Evolutionary conservation across 2,329 filamentous ascomycete genomes (phyloP), one percentile per base, ranked within the genome.

Genomic region (Torrubiellomyces zombiae): DNA sequence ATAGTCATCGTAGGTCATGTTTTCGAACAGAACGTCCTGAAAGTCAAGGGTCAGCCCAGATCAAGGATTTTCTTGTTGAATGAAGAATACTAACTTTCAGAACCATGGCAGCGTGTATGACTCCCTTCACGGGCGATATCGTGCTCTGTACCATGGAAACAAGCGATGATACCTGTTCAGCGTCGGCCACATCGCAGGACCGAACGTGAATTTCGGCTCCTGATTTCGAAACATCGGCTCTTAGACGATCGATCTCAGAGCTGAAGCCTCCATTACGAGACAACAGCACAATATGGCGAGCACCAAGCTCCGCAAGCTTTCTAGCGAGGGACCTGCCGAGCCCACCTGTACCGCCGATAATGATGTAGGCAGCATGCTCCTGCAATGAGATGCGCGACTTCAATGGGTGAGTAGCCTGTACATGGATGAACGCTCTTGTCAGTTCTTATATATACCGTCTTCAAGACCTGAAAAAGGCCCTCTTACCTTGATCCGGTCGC

Each of bases 1-100:
- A 34, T 59, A 70, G 15, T 66, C 53, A 1, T 53, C 41, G 34
- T 51, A 53, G 1, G 50, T 51, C 63, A 69, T 67, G 24, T 61
- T 60, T 38, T 64, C 60, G 21, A 58, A 63, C 0, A 64, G 43
- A 3, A 60, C 51, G 28, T 65, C 61, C 37, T 50, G 19, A 13
- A n/a, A 23, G 7, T 0, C 9, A 7, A 7, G n/a, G 6, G 19
- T 32, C 28, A 32, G 26, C 15, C 9, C 19, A 7, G 13, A 7
- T 3, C 2, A 8, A 2, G 3, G 10, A 9, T 7, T 9, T 24
- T 7, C 6, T 21, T n/a, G 7, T 2, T 13, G n/a, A n/a, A 7
- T n/a, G 6, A 18, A 31, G 14, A 17, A 21, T 21, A 11, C 27
- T 36, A 43, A 42, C 40, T 23, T 33, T 37, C 4, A 53, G 41